A percentile compares a stretch with the other conserved stretches of the same genome.
Evolutionary conservation across 176 grass and related monocot genomes (phyloP).

Genomic region (Pharus latifolius): DNA sequence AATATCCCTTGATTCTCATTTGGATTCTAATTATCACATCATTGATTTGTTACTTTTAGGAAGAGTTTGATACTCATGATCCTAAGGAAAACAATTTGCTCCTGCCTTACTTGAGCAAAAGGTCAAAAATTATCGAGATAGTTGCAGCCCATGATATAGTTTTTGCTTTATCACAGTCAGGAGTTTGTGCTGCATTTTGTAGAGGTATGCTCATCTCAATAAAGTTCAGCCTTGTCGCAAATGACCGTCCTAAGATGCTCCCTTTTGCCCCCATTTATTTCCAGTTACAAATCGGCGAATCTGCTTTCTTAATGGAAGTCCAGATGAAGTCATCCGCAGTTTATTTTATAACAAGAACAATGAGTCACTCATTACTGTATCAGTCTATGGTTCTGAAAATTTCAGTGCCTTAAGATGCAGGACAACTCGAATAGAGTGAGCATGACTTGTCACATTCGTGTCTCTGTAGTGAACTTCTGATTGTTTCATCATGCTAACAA

Average conservation of each 20-base stretch:
- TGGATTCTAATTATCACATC: neutral
- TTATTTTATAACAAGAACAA: slow-evolving; percentile 67
- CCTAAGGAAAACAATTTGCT: slow-evolving; percentile 36
- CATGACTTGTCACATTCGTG: neutral
- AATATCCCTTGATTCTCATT: neutral
- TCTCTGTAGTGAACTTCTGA: neutral
- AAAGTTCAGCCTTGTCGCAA: neutral
- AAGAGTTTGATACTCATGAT: slow-evolving; percentile 59
- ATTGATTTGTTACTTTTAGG: slow-evolving; percentile 28
- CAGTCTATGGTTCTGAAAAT: slow-evolving; percentile 51
- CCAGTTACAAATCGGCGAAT: slow-evolving; percentile 52
- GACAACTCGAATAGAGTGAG: slow-evolving; percentile 47
- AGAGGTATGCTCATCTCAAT: slow-evolving; percentile 38
- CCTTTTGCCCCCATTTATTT: no score
- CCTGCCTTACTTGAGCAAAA: slow-evolving; percentile 46
- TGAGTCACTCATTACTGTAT: slow-evolving; percentile 59
- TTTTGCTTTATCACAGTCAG: slow-evolving; percentile 58
- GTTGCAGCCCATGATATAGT: slow-evolving; percentile 55
- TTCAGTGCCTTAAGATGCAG: slow-evolving; percentile 53
- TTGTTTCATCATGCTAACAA: neutral
- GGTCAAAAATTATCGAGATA: slow-evolving; percentile 61
- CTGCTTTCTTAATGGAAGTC: slow-evolving; percentile 64
- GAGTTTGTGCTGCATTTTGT: slow-evolving; percentile 62
- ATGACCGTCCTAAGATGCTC: neutral
- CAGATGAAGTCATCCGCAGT: slow-evolving; percentile 59